Percentiles rank a stretch among this genome's conserved stretches.
Conservation (phyloP, 768 basidiomycete species). For the Macrolepiota albuminosa region DNA sequence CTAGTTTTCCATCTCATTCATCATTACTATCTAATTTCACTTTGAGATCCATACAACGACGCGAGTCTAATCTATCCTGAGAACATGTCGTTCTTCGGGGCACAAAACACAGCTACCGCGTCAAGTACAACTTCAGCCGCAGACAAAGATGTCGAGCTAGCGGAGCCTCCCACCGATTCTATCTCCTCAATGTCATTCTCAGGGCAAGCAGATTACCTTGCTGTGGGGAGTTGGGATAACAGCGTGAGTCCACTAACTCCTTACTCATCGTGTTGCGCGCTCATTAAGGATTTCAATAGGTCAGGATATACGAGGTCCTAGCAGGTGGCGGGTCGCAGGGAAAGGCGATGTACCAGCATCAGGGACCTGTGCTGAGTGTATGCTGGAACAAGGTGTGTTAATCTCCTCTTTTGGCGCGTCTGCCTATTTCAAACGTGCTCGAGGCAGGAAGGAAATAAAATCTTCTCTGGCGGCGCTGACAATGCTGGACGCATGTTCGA, state of each 20-base stretch:
- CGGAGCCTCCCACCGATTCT: conserved; percentile 80
- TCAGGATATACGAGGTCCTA: conserved; percentile 89
- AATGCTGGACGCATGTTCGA: conserved; percentile 95
- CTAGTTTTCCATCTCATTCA: not conserved
- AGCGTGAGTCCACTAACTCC: conserved; percentile 49
- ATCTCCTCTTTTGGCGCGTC: not conserved
- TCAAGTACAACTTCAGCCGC: conserved; percentile 7
- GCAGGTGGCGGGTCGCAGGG: conserved; percentile 76
- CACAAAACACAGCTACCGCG: conserved; percentile 9
- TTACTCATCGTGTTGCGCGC: not conserved
- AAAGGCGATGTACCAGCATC: conserved; percentile 87
- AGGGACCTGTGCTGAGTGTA: conserved; percentile 82
- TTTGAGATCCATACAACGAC: not conserved
- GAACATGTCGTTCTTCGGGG: conserved; percentile 15
- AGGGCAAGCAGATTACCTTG: conserved; percentile 80
- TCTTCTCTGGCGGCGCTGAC: conserved; percentile 92
- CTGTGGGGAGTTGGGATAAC: conserved; percentile 93
- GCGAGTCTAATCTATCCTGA: not conserved
- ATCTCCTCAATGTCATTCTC: conserved; percentile 86
- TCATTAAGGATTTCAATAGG: conserved; percentile 40
- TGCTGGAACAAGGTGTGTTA: conserved; percentile 84
- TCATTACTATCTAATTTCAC: not conserved
- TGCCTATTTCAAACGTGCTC: conserved; percentile 4
- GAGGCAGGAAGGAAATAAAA: conserved; percentile 78
- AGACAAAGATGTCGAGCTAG: conserved; percentile 63